These are phyloP conservation scores for Trichophyton mentagrophytes DNA, from an alignment of 2,329 filamentous ascomycete species.

Conservation along the genomic window DNA sequence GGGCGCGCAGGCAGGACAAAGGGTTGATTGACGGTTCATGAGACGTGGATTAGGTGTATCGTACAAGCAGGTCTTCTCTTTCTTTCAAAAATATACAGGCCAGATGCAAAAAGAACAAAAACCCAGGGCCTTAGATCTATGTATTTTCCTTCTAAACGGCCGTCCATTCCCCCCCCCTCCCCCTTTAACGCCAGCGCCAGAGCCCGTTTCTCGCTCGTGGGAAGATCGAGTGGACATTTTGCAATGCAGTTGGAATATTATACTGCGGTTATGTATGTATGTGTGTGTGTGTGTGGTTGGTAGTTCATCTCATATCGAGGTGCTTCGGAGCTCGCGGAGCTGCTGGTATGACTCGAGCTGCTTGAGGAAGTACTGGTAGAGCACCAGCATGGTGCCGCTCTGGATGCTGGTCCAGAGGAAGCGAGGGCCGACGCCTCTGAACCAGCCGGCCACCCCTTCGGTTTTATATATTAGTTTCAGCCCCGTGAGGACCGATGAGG, in stretches of 20 bases:
- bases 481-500: conserved; percentile 76
- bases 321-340: conserved; percentile 15
- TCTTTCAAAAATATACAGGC: neutral
- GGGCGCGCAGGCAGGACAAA: neutral
- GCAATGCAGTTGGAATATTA: neutral
- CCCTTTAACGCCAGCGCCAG: conserved; percentile 6
- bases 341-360: conserved; percentile 50
- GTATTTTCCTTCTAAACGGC: too few relatives aligned
- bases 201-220: neutral
- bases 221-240: neutral
- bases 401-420: conserved; percentile 96
- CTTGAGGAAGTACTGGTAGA: conserved; percentile 79
- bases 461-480: conserved; percentile 77
- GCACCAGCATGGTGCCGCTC: conserved; percentile 88
- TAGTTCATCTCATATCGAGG: conserved; percentile 4
- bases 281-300: neutral
- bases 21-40: neutral
- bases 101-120: neutral
- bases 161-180: neutral
- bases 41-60: neutral
- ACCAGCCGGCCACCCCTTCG: conserved; percentile 81
- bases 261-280: neutral
- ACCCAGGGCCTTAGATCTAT: conserved; percentile 1
- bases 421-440: conserved; percentile 83
- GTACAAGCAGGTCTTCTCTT: neutral